Base-by-base conservation (phyloP, 352 stramenopile species). In the Thraustotheca clavata region DNA sequence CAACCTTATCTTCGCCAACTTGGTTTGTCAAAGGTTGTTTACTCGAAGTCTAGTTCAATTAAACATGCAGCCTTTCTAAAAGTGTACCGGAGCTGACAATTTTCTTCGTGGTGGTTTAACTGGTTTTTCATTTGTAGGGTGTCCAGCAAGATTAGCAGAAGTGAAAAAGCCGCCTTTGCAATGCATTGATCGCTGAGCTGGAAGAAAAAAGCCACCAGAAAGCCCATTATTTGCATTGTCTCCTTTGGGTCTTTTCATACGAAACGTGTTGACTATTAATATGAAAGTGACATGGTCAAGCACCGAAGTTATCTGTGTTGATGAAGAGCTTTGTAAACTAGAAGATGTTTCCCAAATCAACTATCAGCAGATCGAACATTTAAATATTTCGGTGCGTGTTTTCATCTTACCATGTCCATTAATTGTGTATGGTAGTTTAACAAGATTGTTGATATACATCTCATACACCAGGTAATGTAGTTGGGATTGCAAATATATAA, bases 351-450 rank as follows among this genome's bases (percentile, higher is more conserved):
- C 3, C 12, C 65, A 41, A n/a, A 29, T 38, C 3, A 52, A n/a
- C 54, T 4, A 57, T 83, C 11, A 29, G 35, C 2, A 52, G 60
- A 65, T 62, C 11, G 76, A 84, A 57, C 76, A 88, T 39, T 57
- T 89, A 29, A 91, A 86, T 60, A 69, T 89, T 46, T 67, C 76
- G 67, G 82, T 89, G 50, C 18, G 76, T 73, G 27, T 1, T 33
- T 14, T 20, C 22, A 9, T 22, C 1, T 1, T 38, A 11, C 12
- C 4, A 38, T 7, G 14, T 20, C n/a, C 7, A 32, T 22, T 34
- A 26, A 48, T 6, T 26, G n/a, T n/a, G n/a, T n/a, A 29, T 14
- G 3, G 14, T 55, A 91, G 83, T 91, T 91, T 39, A 91, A 91
- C 59, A 62, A 33, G 26, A 36, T 91, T 22, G 69, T 61, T 0